Conservation (phyloP, 2,329 filamentous ascomycete species). For the Diaporthe eres region DNA sequence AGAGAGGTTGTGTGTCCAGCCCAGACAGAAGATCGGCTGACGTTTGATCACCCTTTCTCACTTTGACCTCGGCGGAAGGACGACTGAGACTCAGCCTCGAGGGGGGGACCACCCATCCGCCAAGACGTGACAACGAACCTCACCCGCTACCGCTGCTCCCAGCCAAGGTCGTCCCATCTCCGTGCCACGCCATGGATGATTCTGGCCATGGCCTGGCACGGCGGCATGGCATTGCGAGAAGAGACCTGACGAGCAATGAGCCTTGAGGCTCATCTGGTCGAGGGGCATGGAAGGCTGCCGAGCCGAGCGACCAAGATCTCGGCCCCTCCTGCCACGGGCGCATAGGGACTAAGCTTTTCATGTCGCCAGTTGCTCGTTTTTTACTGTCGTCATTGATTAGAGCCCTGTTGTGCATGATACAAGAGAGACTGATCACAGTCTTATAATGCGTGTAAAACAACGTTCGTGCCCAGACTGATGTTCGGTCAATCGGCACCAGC, state of each 20-base stretch:
- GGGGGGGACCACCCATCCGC: background rate
- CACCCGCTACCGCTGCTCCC: background rate
- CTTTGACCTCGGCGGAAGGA: background rate
- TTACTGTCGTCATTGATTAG: slow-evolving; percentile 3
- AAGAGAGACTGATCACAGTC: background rate
- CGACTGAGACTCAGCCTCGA: background rate
- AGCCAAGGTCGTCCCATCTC: slow-evolving; percentile 27
- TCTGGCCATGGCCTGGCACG: slow-evolving; percentile 7
- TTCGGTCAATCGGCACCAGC: background rate
- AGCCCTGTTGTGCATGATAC: background rate
- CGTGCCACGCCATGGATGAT: slow-evolving; percentile 5
- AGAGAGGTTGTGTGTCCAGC: background rate
- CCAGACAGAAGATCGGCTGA: slow-evolving; percentile 22
- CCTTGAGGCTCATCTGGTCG: slow-evolving; percentile 6
- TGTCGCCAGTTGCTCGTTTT: background rate
- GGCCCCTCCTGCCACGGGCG: background rate
- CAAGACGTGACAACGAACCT: slow-evolving; percentile 19
- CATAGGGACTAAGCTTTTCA: slow-evolving; percentile 6
- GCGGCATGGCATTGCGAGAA: slow-evolving; percentile 13
- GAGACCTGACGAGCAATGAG: background rate
- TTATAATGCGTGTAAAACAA: background rate
- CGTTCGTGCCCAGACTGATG: background rate
- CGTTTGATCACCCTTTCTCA: slow-evolving; percentile 32
- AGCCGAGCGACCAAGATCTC: slow-evolving; percentile 15
- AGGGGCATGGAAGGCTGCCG: slow-evolving; percentile 12